Conservation (phyloP, 768 basidiomycete genomes). For the Hirschioporus abietinus region DNA sequence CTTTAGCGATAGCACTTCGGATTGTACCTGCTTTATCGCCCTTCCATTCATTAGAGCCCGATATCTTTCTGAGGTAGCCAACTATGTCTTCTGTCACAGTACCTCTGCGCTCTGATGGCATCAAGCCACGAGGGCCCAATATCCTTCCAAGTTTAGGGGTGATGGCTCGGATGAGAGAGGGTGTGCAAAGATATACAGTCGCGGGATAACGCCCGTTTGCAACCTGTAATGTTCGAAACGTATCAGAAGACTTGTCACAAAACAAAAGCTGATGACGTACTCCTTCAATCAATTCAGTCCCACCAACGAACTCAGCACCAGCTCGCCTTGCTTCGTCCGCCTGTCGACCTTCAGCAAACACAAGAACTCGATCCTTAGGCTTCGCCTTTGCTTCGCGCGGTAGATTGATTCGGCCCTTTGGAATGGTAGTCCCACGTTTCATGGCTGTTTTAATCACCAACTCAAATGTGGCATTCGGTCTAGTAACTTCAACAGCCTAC, state of each 20-base stretch:
- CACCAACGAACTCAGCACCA: conserved; percentile 90
- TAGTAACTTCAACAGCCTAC: conserved; percentile 81
- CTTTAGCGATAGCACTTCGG: conserved; percentile 74
- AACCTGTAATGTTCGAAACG: conserved; percentile 42
- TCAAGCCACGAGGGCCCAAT: conserved; percentile 83
- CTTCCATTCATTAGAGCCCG: conserved; percentile 88
- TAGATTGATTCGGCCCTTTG: conserved; percentile 84
- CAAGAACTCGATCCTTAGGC: conserved; percentile 75
- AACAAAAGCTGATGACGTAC: conserved; percentile 39
- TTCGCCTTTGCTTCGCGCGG: conserved; percentile 68
- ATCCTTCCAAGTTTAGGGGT: conserved; percentile 75
- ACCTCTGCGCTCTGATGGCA: conserved; percentile 92
- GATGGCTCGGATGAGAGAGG: conserved; percentile 71
- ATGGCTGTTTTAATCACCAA: conserved; percentile 76
- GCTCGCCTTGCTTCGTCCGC: conserved; percentile 81
- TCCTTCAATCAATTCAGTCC: conserved; percentile 81
- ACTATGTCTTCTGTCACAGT: conserved; percentile 90
- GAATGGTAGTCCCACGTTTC: conserved; percentile 73
- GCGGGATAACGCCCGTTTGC: conserved; percentile 68
- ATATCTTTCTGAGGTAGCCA: conserved; percentile 72
- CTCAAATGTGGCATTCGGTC: conserved; percentile 72
- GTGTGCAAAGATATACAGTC: conserved; percentile 80
- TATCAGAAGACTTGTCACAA: conserved; percentile 8
- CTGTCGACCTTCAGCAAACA: conserved; percentile 83
- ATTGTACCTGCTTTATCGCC: conserved; percentile 85